Conservation (phyloP, 768 basidiomycete species). For the Suillus clintonianus region DNA sequence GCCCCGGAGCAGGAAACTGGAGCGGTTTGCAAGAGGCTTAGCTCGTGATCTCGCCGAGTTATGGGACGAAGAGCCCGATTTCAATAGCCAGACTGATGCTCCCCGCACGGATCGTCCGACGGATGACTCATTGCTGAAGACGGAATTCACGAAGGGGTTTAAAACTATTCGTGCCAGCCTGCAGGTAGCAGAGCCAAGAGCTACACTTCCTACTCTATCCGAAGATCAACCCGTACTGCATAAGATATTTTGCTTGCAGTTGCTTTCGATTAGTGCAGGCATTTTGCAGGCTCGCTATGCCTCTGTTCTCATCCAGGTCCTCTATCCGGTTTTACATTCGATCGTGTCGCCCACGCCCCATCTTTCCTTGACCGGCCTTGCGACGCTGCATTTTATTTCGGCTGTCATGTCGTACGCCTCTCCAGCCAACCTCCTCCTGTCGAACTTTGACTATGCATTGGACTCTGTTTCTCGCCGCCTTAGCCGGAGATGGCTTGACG, state of each 20-base stretch:
- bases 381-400: slow-evolving; percentile 71
- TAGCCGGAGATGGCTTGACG: slow-evolving; percentile 77
- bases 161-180: slow-evolving; percentile 60
- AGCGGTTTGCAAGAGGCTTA: slow-evolving; percentile 65
- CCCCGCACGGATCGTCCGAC: slow-evolving; percentile 12
- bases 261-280: slow-evolving; percentile 70
- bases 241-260: slow-evolving; percentile 66
- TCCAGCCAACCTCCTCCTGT: slow-evolving; percentile 81
- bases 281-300: slow-evolving; percentile 74
- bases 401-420: slow-evolving; percentile 86
- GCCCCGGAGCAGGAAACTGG: slow-evolving; percentile 48
- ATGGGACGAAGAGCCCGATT: slow-evolving; percentile 57
- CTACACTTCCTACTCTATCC: slow-evolving; percentile 26
- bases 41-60: slow-evolving; percentile 66
- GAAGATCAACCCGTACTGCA: slow-evolving; percentile 66
- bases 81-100: slow-evolving; percentile 23
- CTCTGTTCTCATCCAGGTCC: slow-evolving; percentile 68
- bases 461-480: slow-evolving; percentile 87
- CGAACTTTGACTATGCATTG: slow-evolving; percentile 96
- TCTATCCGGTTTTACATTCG: slow-evolving; percentile 88
- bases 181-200: slow-evolving; percentile 43
- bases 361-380: slow-evolving; percentile 74
- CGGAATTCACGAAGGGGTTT: slow-evolving; percentile 71
- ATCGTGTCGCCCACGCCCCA: slow-evolving; percentile 71
- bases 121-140: slow-evolving; percentile 41